phyloP scores from a whole-genome alignment of 2,329 filamentous ascomycete species.

The Colletotrichum magnum region DNA sequence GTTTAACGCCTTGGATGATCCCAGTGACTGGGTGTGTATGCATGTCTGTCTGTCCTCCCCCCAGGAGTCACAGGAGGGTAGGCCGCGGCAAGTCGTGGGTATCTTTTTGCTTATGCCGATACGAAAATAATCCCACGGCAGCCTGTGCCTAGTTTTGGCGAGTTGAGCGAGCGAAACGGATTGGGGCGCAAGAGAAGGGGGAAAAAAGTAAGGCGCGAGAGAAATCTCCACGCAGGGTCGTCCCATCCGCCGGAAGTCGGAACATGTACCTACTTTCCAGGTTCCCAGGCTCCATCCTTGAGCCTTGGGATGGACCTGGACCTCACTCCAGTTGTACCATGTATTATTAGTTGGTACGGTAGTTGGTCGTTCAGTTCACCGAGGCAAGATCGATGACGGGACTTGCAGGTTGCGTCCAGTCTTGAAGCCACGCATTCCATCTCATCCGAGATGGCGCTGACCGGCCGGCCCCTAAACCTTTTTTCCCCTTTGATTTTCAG shows the following conservation, averaged over 20 bases:
- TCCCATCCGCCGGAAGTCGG: constrained; percentile 32
- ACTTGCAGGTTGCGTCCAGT: not conserved
- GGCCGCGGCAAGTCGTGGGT: not conserved
- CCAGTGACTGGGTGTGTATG: not conserved
- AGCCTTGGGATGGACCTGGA: too few species aligned
- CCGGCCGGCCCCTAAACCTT: constrained; percentile 12
- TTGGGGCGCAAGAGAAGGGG: constrained; percentile 7
- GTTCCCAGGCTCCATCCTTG: not conserved
- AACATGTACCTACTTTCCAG: constrained; percentile 11
- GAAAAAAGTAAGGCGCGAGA: constrained; percentile 18
- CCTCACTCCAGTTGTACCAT: too few species aligned
- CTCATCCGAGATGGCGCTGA: constrained; percentile 6
- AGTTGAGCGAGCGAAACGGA: constrained; percentile 27
- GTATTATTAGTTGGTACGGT: too few species aligned
- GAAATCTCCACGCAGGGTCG: constrained; percentile 15
- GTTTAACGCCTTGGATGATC: constrained; percentile 26
- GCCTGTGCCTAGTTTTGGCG: constrained; percentile 7
- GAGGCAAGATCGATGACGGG: not conserved
- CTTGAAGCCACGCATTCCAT: not conserved
- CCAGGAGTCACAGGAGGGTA: too few species aligned
- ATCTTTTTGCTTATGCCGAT: constrained; percentile 26
- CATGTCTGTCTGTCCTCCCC: too few species aligned
- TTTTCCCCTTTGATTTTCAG: constrained; percentile 3
- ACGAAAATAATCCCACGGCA: constrained; percentile 12
- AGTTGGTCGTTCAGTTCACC: too few species aligned